phyloP scores from a whole-genome alignment of 257 asterid genomes.

The Datura wrightii region DNA sequence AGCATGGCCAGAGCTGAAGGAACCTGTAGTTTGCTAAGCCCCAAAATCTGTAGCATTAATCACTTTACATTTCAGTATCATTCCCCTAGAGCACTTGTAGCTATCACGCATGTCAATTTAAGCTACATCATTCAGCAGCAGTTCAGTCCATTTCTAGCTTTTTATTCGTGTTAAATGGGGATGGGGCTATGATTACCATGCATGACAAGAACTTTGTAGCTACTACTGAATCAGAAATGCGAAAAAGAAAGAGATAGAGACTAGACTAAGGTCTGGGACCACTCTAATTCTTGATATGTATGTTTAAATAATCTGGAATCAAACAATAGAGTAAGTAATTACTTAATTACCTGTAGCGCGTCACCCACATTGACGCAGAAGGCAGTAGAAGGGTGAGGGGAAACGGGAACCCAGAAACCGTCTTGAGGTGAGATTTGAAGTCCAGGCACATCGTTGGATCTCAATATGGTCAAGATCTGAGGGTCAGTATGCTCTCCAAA shows the following conservation, averaged over 20 bases:
- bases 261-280: background rate
- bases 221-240: background rate
- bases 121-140: background rate
- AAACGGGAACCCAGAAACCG: slow-evolving; percentile 71
- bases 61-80: background rate
- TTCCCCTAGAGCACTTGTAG: background rate
- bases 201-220: slow-evolving; percentile 24
- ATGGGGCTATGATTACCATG: slow-evolving; percentile 34
- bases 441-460: slow-evolving; percentile 65
- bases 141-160: slow-evolving; percentile 28
- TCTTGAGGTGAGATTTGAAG: slow-evolving; percentile 63
- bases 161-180: slow-evolving; percentile 26
- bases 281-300: background rate
- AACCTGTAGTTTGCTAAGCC: slow-evolving; percentile 12
- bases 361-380: slow-evolving; percentile 81
- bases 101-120: slow-evolving; percentile 19
- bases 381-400: slow-evolving; percentile 48
- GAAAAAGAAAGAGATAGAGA: background rate
- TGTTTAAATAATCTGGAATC: too few species aligned
- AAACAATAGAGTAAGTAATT: too few species aligned
- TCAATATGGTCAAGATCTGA: slow-evolving; percentile 75
- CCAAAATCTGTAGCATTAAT: slow-evolving; percentile 18
- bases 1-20: slow-evolving; percentile 21
- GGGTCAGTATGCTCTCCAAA: slow-evolving; percentile 95
- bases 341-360: slow-evolving; percentile 58